Evolutionary conservation across 768 basidiomycete species (phyloP), one percentile per base, ranked within the genome.

Genomic region (Macrolepiota fuliginosa): DNA sequence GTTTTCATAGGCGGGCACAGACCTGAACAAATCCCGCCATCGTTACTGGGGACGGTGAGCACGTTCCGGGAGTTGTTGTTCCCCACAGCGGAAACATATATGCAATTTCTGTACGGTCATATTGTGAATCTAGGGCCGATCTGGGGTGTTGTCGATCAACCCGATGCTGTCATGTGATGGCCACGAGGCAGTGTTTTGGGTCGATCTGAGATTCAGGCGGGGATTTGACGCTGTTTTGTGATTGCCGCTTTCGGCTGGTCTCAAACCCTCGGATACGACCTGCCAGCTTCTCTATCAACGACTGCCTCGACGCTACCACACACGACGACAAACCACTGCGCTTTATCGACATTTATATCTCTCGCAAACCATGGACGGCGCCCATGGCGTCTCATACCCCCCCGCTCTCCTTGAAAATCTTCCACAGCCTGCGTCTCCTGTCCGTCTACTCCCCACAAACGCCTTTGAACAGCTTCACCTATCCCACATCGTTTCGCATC

Each of bases 401-500:
- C 58, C 68, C 2, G 46, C 15, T 24, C 60, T 76, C 47, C 69
- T 74, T 63, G 53, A 58, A 55, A 61, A 58, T 15, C 69, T 74
- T 46, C 67, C 63, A 22, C 54, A 67, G n/a, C 67, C 22, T 27
- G 25, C 53, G 2, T 49, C 61, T 59, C 67, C 71, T 58, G 69
- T 78, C 54, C 73, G 72, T 50, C 62, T 76, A 1, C 71, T 82
- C 56, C 64, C 75, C n/a, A 65, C 79, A 0, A 13, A 67, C 22
- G 73, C 83, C 61, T 92, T 92, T 69, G 78, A 86, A 2, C 70
- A 77, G 19, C 73, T 94, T 54, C 88, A 90, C 59, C 79, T 84
- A 67, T 71, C 77, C n/a, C 84, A 91, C 65, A 76, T 85, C 64
- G 79, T 83, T 61, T 74, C 84, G 1, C 90, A 95, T 72, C 85